Base-by-base conservation (phyloP, 2,329 filamentous ascomycete species). In the Xylariales sp. region DNA sequence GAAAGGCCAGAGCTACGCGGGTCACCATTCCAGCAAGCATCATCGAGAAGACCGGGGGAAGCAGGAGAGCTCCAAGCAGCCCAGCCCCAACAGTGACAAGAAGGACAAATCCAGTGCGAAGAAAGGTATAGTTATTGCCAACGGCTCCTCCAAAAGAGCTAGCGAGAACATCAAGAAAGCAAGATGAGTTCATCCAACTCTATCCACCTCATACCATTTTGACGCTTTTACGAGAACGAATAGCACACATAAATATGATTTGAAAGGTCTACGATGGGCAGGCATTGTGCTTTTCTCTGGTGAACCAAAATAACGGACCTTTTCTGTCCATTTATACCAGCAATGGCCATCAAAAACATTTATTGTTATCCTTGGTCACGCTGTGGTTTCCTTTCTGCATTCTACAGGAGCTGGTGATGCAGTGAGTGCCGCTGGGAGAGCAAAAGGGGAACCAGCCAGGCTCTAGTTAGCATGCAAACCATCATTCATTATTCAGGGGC, bases 31-130 rank as follows among this genome's bases (percentile, higher is more conserved):
- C n/a, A 30, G 29, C 19, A 18, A 21, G 18, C 33, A 17, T 12
- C 18, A 31, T 6, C 44, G 45, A 13, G 43, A 48, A 16, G 41
- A 43, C 12, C 44, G 38, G 24, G 48, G 50, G 16, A 52, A 48
- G 29, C 54, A 52, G 32, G 51, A 51, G 15, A 46, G 29, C 14
- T 36, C 44, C 5, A 48, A 47, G 25, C 34, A 29, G 20, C 41
- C 44, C 6, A 24, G 24, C 3, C 20, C 16, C 18, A 5, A 7
- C 19, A 19, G 19, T 4, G 38, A 36, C 12, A 40, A 33, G 25
- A 40, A 35, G 32, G 36, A 40, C 14, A 39, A 40, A 20, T 14
- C 40, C 11, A 28, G 18, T 7, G 21, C 25, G n/a, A 42, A 40
- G 13, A 33, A 28, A 13, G 41, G 33, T 14, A 32, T 43, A 18